Evolutionary conservation across 192 early-diverging fungal genomes (phyloP).

Genomic region (Hyaloraphidium curvatum): DNA sequence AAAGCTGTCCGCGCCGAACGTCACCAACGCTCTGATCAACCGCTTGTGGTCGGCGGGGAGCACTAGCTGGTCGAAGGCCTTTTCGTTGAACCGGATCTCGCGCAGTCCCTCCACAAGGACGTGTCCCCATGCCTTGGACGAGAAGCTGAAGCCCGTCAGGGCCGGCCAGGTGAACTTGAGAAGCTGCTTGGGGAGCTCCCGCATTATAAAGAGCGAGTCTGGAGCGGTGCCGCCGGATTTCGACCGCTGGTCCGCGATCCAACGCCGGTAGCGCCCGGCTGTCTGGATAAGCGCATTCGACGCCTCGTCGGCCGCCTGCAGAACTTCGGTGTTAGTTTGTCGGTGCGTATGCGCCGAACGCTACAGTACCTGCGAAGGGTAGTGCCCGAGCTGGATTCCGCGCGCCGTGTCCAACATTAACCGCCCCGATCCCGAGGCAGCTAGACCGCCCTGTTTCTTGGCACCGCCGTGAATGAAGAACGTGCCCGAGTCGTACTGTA

Average conservation of each 20-base stretch:
- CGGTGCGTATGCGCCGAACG: no score
- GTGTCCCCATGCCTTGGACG: slow-evolving; percentile 33
- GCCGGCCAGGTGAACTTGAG: slow-evolving; percentile 23
- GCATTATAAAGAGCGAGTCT: slow-evolving; percentile 12
- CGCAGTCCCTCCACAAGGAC: slow-evolving; percentile 18
- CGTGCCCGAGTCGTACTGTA: slow-evolving; percentile 11
- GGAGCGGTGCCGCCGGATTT: not conserved
- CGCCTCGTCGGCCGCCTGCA: slow-evolving; percentile 23
- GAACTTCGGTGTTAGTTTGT: no score
- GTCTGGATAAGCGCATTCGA: slow-evolving; percentile 18
- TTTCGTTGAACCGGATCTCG: slow-evolving; percentile 23
- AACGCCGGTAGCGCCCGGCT: slow-evolving; percentile 17
- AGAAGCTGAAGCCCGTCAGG: slow-evolving; percentile 31
- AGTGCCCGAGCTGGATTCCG: slow-evolving; percentile 19
- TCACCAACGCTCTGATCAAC: slow-evolving; percentile 26
- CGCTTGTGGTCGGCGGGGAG: slow-evolving; percentile 20
- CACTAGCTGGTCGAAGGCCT: slow-evolving; percentile 31
- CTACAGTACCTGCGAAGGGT: no score
- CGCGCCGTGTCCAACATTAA: slow-evolving; percentile 19
- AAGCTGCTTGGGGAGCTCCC: slow-evolving; percentile 10
- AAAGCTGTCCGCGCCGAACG: slow-evolving; percentile 20
- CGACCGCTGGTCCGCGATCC: slow-evolving; percentile 7
- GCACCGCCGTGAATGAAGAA: slow-evolving; percentile 13
- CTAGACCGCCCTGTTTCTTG: not conserved
- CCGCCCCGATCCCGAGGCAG: slow-evolving; percentile 11